phyloP scores from a whole-genome alignment of 805 yeast genomes.

The Wickerhamiella siamensis region DNA sequence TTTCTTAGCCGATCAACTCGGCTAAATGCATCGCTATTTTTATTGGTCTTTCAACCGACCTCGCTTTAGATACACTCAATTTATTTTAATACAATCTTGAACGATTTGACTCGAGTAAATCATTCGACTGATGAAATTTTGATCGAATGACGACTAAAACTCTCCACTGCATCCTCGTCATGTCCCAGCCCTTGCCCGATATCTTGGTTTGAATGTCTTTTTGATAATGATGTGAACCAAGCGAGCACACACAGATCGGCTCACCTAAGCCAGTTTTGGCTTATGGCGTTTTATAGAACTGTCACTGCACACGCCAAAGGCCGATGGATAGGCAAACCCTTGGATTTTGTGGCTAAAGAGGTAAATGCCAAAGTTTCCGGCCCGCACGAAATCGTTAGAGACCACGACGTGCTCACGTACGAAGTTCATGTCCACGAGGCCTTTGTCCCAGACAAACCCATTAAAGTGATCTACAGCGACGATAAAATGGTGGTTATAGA shows the following conservation, averaged over 20 bases:
- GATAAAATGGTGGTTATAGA: conserved; percentile 65
- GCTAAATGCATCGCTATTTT: neutral
- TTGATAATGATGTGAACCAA: too few relatives aligned
- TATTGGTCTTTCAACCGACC: conserved; percentile 12
- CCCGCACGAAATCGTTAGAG: conserved; percentile 33
- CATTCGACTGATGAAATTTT: too few relatives aligned
- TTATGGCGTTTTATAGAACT: conserved; percentile 12
- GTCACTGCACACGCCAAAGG: conserved; percentile 16
- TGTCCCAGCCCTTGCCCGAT: too few relatives aligned
- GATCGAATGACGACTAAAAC: too few relatives aligned
- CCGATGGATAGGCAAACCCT: conserved; percentile 15
- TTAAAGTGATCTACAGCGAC: conserved; percentile 52
- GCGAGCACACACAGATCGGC: too few relatives aligned
- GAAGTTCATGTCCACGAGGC: conserved; percentile 68
- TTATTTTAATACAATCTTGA: too few relatives aligned
- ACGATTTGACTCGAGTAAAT: too few relatives aligned
- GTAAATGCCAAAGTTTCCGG: conserved; percentile 12
- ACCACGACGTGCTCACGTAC: conserved; percentile 76
- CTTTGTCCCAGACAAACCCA: conserved; percentile 47
- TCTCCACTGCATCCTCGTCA: too few relatives aligned
- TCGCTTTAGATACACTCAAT: conserved; percentile 4
- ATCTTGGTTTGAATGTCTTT: too few relatives aligned
- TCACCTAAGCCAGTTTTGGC: too few relatives aligned
- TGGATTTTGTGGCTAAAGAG: conserved; percentile 11
- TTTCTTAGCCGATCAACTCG: neutral